Evolutionary conservation across 176 grass and related monocot species (phyloP).

Genomic region (Carex myosuroides): DNA sequence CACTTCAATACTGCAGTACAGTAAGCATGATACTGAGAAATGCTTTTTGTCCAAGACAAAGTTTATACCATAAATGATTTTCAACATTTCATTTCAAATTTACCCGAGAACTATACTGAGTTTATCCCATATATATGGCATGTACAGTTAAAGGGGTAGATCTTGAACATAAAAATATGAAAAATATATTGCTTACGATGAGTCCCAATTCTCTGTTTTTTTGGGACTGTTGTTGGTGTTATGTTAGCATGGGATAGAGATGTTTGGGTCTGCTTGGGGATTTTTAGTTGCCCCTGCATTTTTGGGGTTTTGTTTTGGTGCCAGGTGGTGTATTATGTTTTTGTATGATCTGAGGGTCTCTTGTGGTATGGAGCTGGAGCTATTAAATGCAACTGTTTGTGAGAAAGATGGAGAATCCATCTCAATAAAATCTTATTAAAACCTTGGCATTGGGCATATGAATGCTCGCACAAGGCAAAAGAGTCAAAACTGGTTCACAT

Average conservation of each 20-base stretch:
- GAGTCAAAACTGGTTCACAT: not conserved
- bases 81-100: not conserved
- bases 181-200: not conserved
- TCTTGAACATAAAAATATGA: not conserved
- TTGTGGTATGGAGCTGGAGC: not conserved
- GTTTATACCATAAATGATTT: not conserved
- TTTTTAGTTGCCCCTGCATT: not conserved
- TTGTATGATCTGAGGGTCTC: not conserved
- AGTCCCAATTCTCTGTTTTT: not conserved
- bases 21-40: not conserved
- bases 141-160: not conserved
- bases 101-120: not conserved
- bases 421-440: not conserved
- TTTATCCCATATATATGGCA: not conserved
- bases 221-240: not conserved
- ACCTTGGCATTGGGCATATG: not conserved
- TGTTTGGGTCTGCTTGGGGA: not conserved
- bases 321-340: not conserved
- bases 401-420: not conserved
- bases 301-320: too few relatives aligned
- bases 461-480: not conserved
- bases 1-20: not conserved
- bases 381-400: not conserved
- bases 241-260: not conserved
- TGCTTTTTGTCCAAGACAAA: not conserved